Conservation (phyloP, 2,329 filamentous ascomycete genomes). For the Penicillium fuscoglaucum region DNA sequence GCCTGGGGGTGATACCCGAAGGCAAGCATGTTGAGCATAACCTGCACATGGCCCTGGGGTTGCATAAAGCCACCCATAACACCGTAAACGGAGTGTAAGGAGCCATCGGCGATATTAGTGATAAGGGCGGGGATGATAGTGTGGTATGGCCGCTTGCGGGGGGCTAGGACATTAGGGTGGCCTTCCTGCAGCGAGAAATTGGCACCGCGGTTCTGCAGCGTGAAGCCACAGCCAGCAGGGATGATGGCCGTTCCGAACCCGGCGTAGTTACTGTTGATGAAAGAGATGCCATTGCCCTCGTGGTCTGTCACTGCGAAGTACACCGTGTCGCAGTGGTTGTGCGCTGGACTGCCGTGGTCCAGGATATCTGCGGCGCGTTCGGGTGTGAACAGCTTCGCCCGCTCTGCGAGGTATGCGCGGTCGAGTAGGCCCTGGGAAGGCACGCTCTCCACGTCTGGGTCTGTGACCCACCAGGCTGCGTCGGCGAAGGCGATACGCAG, state of each 20-base stretch:
- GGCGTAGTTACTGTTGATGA: slow-evolving; percentile 94
- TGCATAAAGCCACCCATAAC: slow-evolving; percentile 99
- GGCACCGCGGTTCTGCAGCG: slow-evolving; percentile 86
- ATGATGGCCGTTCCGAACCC: slow-evolving; percentile 85
- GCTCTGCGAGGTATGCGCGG: slow-evolving; percentile 70
- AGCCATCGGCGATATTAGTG: slow-evolving; percentile 72
- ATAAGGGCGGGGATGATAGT: slow-evolving; percentile 95
- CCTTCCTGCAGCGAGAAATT: slow-evolving; percentile 71
- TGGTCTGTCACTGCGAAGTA: slow-evolving; percentile 86
- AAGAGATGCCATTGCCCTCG: slow-evolving; percentile 85
- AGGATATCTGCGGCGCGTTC: slow-evolving; percentile 54
- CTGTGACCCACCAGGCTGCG: slow-evolving; percentile 84
- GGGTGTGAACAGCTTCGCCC: slow-evolving; percentile 62
- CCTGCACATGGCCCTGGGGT: slow-evolving; percentile 93
- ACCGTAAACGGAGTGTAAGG: slow-evolving; percentile 81
- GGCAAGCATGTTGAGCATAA: slow-evolving; percentile 82
- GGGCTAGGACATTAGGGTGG: slow-evolving; percentile 79
- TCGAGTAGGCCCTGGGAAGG: slow-evolving; percentile 71
- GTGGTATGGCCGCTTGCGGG: slow-evolving; percentile 88
- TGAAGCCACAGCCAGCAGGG: slow-evolving; percentile 83
- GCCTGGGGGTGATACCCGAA: slow-evolving; percentile 81
- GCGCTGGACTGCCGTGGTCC: slow-evolving; percentile 77
- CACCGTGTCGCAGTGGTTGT: slow-evolving; percentile 86
- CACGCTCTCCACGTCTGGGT: slow-evolving; percentile 66
- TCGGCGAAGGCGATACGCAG: slow-evolving; percentile 90